Base-by-base conservation (phyloP, 345 rosid genomes). In the Durio zibethinus region DNA sequence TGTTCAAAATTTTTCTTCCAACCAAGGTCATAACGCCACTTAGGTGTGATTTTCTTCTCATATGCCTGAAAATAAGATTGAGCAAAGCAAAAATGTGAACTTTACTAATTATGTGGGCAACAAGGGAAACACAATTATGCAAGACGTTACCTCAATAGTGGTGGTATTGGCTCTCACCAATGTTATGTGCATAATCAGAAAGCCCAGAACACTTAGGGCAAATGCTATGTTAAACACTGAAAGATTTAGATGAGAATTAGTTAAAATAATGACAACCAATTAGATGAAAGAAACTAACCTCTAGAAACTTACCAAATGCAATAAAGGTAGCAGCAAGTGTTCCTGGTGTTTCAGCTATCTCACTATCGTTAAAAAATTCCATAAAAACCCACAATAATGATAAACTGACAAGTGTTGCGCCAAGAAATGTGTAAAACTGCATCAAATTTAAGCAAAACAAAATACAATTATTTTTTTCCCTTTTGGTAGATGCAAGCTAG, bases 361-460 rank as follows among this genome's bases (percentile, higher is more conserved):
- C 97, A 0, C 86, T 88, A 74, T 93, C 96, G 6, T 82, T 77
- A 78, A 93, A 93, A 80, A 93, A 90, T 50, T 91, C 87, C 18
- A 91, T 82, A 76, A 93, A 91, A 79, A 90, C 84, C 14, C 90
- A 92, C 78, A 88, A 80, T 70, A 91, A 71, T 21, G 94, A 86
- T 85, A 89, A 3, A 65, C 94, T 85, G 69, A 90, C 96, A 27
- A 93, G 83, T 63, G 84, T 84, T 78, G 97, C 90, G 89, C 86
- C 97, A 35, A 91, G 90, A 90, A 93, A 91, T 25, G 97, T 90
- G 83, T 91, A 93, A 83, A 93, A 89, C 97, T 93, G 92, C 90
- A 90, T 48, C 73, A 70, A 80, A 53, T 15, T 59, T 69, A 27
- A 61, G 38, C 64, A 73, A 57, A 68, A 42, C 61, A 77, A 53